phyloP scores from a whole-genome alignment of 2,329 filamentous ascomycete genomes.

The Gremmenia infestans region DNA sequence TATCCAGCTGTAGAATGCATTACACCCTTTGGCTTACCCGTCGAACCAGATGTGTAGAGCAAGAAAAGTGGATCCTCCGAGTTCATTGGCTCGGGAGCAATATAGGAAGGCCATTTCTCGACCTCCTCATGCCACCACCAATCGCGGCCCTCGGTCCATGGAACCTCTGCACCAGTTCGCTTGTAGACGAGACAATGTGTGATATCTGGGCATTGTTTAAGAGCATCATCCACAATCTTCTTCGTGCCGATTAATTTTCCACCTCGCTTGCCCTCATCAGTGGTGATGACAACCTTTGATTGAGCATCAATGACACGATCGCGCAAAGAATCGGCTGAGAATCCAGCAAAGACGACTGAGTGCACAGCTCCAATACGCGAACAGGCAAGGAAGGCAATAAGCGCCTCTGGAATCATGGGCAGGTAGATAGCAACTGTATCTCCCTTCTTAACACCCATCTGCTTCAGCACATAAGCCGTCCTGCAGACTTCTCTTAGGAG shows the following conservation, averaged over 20 bases:
- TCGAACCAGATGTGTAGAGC: constrained; percentile 96
- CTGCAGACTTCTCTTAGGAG: constrained; percentile 87
- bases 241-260: constrained; percentile 97
- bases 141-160: constrained; percentile 84
- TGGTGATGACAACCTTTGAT: constrained; percentile 92
- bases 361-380: constrained; percentile 90
- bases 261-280: constrained; percentile 95
- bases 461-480: constrained; percentile 81
- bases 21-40: constrained; percentile 97
- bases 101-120: constrained; percentile 92
- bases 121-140: constrained; percentile 99
- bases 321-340: constrained; percentile 91
- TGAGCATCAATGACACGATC: constrained; percentile 90
- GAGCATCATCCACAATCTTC: constrained; percentile 96
- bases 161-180: constrained; percentile 88
- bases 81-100: constrained; percentile 81
- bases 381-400: constrained; percentile 88
- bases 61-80: constrained; percentile 96
- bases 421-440: constrained; percentile 97
- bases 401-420: constrained; percentile 96
- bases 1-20: constrained; percentile 97
- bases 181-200: constrained; percentile 85
- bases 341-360: constrained; percentile 96
- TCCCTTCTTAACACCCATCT: constrained; percentile 95
- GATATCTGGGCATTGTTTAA: constrained; percentile 92